These are phyloP conservation scores for Boletus fagicola DNA, from an alignment of 768 basidiomycete genomes.

Conservation along the genomic window DNA sequence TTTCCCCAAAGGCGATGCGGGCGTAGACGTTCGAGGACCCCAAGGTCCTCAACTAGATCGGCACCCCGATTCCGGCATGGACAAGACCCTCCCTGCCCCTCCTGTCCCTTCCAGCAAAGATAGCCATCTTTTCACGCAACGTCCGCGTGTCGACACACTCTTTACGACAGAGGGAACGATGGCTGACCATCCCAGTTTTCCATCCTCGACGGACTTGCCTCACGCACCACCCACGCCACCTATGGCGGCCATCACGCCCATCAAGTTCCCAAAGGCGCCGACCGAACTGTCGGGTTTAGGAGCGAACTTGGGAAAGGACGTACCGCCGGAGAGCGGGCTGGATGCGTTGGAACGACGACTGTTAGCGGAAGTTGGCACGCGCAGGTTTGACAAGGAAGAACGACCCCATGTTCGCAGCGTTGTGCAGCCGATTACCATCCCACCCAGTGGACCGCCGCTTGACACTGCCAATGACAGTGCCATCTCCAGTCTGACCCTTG, in stretches of 20 bases:
- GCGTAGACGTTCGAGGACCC: slow-evolving; percentile 19
- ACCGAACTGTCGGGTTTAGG: slow-evolving; percentile 26
- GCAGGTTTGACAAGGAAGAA: slow-evolving; percentile 36
- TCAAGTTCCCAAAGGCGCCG: slow-evolving; percentile 37
- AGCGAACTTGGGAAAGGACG: slow-evolving; percentile 21
- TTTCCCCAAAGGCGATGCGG: slow-evolving; percentile 23
- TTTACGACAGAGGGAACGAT: slow-evolving; percentile 22
- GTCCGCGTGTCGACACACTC: slow-evolving; percentile 32
- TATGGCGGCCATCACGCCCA: slow-evolving; percentile 41
- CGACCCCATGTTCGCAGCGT: slow-evolving; percentile 38
- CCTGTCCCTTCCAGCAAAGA: slow-evolving; percentile 51
- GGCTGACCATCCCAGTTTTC: slow-evolving; percentile 4
- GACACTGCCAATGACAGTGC: slow-evolving; percentile 43
- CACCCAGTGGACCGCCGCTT: slow-evolving; percentile 25
- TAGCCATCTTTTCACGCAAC: slow-evolving; percentile 13
- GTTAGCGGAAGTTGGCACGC: slow-evolving; percentile 71
- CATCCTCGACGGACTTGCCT: slow-evolving; percentile 17
- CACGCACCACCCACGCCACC: slow-evolving; percentile 52
- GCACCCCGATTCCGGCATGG: slow-evolving; percentile 26
- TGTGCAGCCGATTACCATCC: slow-evolving; percentile 40
- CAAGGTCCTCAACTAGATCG: slow-evolving; percentile 16
- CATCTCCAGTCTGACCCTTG: slow-evolving; percentile 47
- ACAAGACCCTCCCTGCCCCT: slow-evolving; percentile 63
- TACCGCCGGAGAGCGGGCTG: slow-evolving; percentile 50
- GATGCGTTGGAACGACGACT: slow-evolving; percentile 72